phyloP scores from a whole-genome alignment of 129 eudicot species.

The Artemisia tridentata region DNA sequence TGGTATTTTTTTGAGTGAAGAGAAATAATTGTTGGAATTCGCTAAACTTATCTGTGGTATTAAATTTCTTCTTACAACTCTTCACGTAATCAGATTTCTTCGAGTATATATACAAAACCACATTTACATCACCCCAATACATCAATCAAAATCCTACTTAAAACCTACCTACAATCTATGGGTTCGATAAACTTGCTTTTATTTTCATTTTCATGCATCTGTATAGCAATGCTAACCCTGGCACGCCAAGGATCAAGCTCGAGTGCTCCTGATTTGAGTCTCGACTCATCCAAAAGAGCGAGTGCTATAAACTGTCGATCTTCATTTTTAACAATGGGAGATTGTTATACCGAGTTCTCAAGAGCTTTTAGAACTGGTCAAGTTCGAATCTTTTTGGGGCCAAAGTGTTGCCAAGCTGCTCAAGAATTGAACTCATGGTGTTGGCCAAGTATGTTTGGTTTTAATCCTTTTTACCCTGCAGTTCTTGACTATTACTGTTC shows the following conservation, averaged over 20 bases:
- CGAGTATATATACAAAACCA: slow-evolving; percentile 3
- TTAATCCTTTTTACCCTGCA: slow-evolving; percentile 31
- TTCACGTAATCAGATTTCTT: slow-evolving; percentile 15
- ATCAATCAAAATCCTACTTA: slow-evolving; percentile 1
- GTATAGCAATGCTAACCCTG: slow-evolving; percentile 22
- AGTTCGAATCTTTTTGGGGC: slow-evolving; percentile 28
- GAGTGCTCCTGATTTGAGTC: slow-evolving; percentile 7
- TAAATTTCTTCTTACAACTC: no score
- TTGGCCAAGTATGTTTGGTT: slow-evolving; percentile 28
- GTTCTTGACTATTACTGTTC: slow-evolving; percentile 29
- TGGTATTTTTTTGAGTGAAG: no score
- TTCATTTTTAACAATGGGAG: slow-evolving; percentile 21
- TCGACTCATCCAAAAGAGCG: slow-evolving; percentile 13
- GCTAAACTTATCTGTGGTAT: no score
- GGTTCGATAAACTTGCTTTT: slow-evolving; percentile 5
- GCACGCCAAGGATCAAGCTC: slow-evolving; percentile 18
- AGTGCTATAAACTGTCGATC: slow-evolving; percentile 16
- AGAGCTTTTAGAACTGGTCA: slow-evolving; percentile 18
- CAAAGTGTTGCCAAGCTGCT: slow-evolving; percentile 35
- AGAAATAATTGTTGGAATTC: no score
- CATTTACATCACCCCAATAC: background rate
- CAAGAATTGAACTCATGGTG: slow-evolving; percentile 25
- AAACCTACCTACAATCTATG: slow-evolving; percentile 15
- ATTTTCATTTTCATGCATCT: slow-evolving; percentile 27
- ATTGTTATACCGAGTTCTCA: slow-evolving; percentile 25